Conservation (phyloP, 345 rosid genomes). For the Moricandia moricandioides region DNA sequence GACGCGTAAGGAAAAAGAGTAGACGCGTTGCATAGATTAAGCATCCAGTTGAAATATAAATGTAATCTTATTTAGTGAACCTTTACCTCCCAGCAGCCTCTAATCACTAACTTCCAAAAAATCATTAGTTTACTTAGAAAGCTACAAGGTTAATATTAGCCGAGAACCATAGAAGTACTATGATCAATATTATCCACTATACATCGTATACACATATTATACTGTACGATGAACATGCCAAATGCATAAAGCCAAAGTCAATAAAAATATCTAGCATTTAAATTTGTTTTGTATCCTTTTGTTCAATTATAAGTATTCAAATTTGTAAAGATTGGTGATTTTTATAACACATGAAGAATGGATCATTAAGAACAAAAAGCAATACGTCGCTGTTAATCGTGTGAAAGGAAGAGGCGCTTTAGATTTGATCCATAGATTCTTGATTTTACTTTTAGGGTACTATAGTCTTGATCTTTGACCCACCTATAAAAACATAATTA, state of each 20-base stretch:
- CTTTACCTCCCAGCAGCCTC: conserved; percentile 23
- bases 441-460: background rate
- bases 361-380: background rate
- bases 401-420: conserved; percentile 14
- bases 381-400: conserved; percentile 22
- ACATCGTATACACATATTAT: background rate
- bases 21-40: conserved; percentile 17
- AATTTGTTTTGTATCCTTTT: background rate
- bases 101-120: conserved; percentile 1
- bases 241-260: background rate
- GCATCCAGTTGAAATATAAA: background rate
- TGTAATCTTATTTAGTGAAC: background rate
- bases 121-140: conserved; percentile 11
- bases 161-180: conserved; percentile 7
- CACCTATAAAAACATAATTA: background rate
- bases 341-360: background rate
- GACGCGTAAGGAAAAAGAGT: conserved; percentile 15
- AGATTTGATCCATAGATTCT: conserved; percentile 19
- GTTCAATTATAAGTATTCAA: background rate
- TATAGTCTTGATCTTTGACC: background rate
- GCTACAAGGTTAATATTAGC: conserved; percentile 1
- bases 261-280: background rate
- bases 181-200: conserved; percentile 4
- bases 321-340: background rate
- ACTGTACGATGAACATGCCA: conserved; percentile 20